Conservation (phyloP, 2,329 filamentous ascomycete genomes). For the Pezicula carpinea region DNA sequence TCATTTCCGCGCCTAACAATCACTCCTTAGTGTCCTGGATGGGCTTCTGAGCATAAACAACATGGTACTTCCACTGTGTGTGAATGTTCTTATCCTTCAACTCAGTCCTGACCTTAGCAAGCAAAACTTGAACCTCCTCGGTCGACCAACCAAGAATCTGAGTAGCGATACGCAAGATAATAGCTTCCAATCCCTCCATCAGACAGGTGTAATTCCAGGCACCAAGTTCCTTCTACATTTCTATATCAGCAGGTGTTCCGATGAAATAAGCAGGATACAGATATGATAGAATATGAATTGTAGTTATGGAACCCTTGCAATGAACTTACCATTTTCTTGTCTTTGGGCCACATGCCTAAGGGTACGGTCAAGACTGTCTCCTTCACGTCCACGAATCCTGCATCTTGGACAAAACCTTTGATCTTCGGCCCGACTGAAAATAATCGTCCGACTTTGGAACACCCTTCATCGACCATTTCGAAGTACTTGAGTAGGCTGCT, state of each 20-base stretch:
- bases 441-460: constrained; percentile 26
- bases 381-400: constrained; percentile 15
- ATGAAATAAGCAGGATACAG: too few relatives aligned
- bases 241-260: too few relatives aligned
- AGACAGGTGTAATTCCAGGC: constrained; percentile 9
- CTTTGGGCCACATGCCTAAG: constrained; percentile 7
- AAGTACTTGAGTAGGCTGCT: neutral
- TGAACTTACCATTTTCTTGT: constrained; percentile 1
- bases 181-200: constrained; percentile 7
- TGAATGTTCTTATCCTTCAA: constrained; percentile 23
- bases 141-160: constrained; percentile 19
- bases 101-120: constrained; percentile 29
- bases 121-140: constrained; percentile 29
- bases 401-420: constrained; percentile 24
- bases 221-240: neutral
- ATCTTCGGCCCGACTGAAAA: neutral
- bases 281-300: too few relatives aligned
- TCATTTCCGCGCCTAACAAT: too few relatives aligned
- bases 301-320: too few relatives aligned
- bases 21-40: too few relatives aligned
- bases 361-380: constrained; percentile 14
- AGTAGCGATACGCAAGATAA: neutral
- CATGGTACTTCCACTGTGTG: neutral
- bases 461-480: constrained; percentile 32
- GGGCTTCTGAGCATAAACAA: too few relatives aligned